Evolutionary conservation across 495 filamentous ascomycete species (phyloP).

Genomic region (Podospora fimiseda): DNA sequence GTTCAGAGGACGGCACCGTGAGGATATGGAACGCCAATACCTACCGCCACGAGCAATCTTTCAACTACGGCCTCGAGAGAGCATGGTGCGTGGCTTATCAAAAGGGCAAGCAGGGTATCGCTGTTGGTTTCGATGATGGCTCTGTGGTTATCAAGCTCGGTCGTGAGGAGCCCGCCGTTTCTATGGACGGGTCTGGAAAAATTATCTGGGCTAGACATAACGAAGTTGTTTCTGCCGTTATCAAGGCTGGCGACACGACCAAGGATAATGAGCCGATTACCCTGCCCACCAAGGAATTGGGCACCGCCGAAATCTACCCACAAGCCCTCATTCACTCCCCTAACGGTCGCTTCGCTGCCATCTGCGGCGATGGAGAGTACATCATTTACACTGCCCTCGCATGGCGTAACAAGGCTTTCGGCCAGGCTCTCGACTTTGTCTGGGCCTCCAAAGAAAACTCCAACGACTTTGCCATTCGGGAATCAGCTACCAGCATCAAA

Average conservation of each 20-base stretch:
- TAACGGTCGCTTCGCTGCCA: constrained; percentile 93
- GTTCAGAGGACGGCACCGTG: constrained; percentile 94
- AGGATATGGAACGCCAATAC: constrained; percentile 99
- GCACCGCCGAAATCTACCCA: constrained; percentile 93
- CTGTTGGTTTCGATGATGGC: constrained; percentile 95
- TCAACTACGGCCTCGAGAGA: constrained; percentile 91
- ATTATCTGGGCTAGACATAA: constrained; percentile 91
- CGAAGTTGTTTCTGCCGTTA: constrained; percentile 87
- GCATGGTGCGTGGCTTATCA: constrained; percentile 98
- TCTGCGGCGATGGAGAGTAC: constrained; percentile 96
- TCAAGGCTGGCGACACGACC: constrained; percentile 80
- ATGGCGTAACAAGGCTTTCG: constrained; percentile 97
- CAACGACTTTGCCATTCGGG: constrained; percentile 95
- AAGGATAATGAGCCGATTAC: constrained; percentile 86
- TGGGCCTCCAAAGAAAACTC: constrained; percentile 98
- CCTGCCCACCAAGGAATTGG: constrained; percentile 87
- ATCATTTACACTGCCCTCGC: constrained; percentile 97
- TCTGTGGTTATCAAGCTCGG: constrained; percentile 97
- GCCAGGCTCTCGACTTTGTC: constrained; percentile 88
- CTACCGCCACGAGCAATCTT: constrained; percentile 87
- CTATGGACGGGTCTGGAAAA: constrained; percentile 94
- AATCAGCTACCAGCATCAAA: constrained; percentile 88
- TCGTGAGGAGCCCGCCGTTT: constrained; percentile 92
- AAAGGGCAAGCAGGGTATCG: constrained; percentile 84
- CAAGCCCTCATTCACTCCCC: constrained; percentile 92